A percentile compares a stretch with the other conserved stretches of the same genome.
Evolutionary conservation across 1,284 basidiomycete genomes (phyloP).

Genomic region (Boletus semigastroideus): DNA sequence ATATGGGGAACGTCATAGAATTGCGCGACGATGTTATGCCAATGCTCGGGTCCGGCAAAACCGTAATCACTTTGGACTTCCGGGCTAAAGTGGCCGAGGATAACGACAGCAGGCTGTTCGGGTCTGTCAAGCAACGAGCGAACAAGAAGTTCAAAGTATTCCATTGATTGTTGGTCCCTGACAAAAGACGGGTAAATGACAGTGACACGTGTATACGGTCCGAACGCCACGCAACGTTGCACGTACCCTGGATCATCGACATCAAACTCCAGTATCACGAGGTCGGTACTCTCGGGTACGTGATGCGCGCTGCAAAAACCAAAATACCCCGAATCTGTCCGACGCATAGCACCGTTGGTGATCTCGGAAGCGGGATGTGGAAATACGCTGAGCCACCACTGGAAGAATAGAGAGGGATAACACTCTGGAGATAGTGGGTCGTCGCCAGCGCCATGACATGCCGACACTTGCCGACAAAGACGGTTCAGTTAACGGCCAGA

Average conservation of each 20-base stretch:
- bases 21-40: slow-evolving; percentile 86
- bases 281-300: slow-evolving; percentile 87
- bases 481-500: slow-evolving; percentile 2
- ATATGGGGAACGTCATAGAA: slow-evolving; percentile 95
- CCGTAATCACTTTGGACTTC: slow-evolving; percentile 78
- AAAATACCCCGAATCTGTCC: slow-evolving; percentile 89
- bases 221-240: background rate
- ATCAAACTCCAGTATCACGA: slow-evolving; percentile 93
- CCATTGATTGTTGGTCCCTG: slow-evolving; percentile 71
- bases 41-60: slow-evolving; percentile 84
- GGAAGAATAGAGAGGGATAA: slow-evolving; percentile 89
- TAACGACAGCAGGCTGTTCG: slow-evolving; percentile 85
- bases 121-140: slow-evolving; percentile 86
- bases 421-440: slow-evolving; percentile 84
- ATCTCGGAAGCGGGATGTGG: slow-evolving; percentile 93
- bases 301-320: slow-evolving; percentile 90
- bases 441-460: slow-evolving; percentile 92
- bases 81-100: slow-evolving; percentile 90
- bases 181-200: background rate
- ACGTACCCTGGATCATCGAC: slow-evolving; percentile 82
- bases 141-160: slow-evolving; percentile 87
- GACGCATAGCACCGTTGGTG: slow-evolving; percentile 91
- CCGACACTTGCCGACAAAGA: slow-evolving; percentile 58
- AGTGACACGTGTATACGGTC: slow-evolving; percentile 1
- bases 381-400: slow-evolving; percentile 94